Evolutionary conservation across 192 early-diverging fungal species (phyloP).

Genomic region (Rhizophagus sp.): DNA sequence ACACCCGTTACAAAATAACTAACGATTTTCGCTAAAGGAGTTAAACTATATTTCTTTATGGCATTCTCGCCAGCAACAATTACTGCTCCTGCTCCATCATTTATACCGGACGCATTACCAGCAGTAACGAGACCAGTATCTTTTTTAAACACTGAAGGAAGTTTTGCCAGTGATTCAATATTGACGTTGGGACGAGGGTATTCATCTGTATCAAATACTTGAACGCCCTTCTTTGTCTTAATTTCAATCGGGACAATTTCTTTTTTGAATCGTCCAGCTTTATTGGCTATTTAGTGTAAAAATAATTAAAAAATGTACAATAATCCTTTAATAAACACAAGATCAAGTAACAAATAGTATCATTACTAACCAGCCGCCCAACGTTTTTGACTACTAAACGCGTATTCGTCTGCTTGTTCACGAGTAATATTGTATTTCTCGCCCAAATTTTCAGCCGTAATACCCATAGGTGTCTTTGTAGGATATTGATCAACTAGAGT

Average conservation of each 20-base stretch:
- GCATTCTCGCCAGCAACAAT: constrained; percentile 86
- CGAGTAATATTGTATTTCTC: constrained; percentile 82
- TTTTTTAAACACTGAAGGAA: constrained; percentile 87
- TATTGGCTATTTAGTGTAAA: constrained; percentile 51
- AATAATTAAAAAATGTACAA: background rate
- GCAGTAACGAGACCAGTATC: constrained; percentile 86
- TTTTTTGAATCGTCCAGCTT: constrained; percentile 70
- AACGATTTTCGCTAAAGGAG: constrained; percentile 84
- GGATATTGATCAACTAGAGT: constrained; percentile 87
- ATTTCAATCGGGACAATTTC: constrained; percentile 88
- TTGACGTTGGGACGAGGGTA: constrained; percentile 88
- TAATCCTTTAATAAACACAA: background rate
- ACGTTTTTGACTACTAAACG: constrained; percentile 80
- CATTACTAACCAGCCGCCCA: constrained; percentile 69
- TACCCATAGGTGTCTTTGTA: constrained; percentile 82
- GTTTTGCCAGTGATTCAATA: constrained; percentile 73
- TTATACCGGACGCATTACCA: constrained; percentile 94
- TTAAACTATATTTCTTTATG: constrained; percentile 76
- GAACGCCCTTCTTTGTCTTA: constrained; percentile 74
- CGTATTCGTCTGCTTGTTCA: constrained; percentile 82
- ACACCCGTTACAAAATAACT: constrained; percentile 85
- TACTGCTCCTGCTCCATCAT: constrained; percentile 88
- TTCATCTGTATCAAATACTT: constrained; percentile 79
- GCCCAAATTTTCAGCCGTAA: constrained; percentile 92
- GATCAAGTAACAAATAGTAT: background rate